Percentiles rank a stretch among this genome's conserved stretches.
Evolutionary conservation across 1,284 basidiomycete genomes (phyloP).

Genomic region (Trichosporon inkin): DNA sequence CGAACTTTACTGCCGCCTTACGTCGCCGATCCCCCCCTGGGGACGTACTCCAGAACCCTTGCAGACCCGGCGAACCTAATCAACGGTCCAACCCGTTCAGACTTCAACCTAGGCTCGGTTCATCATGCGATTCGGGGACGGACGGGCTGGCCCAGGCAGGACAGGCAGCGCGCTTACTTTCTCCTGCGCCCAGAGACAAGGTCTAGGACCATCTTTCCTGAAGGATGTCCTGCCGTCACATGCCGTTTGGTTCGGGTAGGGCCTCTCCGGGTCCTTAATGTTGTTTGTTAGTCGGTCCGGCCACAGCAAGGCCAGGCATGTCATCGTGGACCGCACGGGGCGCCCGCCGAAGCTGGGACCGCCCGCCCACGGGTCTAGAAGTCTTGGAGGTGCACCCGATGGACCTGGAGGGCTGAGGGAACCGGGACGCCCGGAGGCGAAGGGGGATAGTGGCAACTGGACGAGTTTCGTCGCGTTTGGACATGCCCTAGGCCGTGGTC

Average conservation of each 20-base stretch:
- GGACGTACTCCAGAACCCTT: neutral
- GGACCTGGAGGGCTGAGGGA: too few relatives aligned
- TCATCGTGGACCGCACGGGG: neutral
- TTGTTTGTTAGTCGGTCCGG: neutral
- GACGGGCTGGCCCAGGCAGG: too few relatives aligned
- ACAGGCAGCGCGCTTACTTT: too few relatives aligned
- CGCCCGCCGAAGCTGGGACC: too few relatives aligned
- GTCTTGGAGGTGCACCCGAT: too few relatives aligned
- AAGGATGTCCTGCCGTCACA: neutral
- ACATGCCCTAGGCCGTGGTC: neutral
- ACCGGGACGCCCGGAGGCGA: too few relatives aligned
- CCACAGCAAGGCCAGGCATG: neutral
- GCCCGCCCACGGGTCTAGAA: too few relatives aligned
- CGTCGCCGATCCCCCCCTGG: slow-evolving; percentile 7
- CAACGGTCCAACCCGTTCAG: neutral
- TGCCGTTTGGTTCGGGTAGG: neutral
- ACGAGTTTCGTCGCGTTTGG: slow-evolving; percentile 3
- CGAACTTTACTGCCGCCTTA: neutral
- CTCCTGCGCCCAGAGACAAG: too few relatives aligned
- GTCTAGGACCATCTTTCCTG: too few relatives aligned
- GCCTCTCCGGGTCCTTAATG: neutral
- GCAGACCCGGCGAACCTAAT: neutral
- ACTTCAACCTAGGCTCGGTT: neutral
- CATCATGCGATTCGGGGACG: too few relatives aligned
- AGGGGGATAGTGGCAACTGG: neutral